Percentiles rank a stretch among this genome's conserved stretches.
Conservation (phyloP, 108 stramenopile species). For the Stephanodiscus minutulus region DNA sequence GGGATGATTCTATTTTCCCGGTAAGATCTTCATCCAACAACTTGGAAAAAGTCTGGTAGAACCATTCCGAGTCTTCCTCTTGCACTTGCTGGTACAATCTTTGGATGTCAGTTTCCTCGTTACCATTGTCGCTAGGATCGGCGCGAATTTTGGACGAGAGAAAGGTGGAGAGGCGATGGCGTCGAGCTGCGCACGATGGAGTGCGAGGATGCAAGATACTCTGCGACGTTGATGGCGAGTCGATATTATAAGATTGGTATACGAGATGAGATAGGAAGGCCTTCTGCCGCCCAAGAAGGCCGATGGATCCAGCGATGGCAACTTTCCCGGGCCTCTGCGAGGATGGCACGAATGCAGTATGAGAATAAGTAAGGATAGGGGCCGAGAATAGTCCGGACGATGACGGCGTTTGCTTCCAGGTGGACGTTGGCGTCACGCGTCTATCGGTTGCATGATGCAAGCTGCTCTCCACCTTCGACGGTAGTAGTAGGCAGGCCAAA, state of each 20-base stretch:
- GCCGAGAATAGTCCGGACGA: neutral
- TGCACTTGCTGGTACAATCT: slow-evolving; percentile 47
- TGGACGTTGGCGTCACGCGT: neutral
- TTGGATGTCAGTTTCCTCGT: slow-evolving; percentile 26
- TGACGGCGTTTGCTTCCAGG: neutral
- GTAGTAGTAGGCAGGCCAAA: neutral
- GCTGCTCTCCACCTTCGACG: neutral
- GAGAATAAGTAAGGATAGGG: neutral
- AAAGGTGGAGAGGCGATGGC: neutral
- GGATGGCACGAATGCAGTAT: slow-evolving; percentile 3
- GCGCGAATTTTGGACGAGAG: neutral
- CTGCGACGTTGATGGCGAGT: neutral
- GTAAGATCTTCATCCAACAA: slow-evolving; percentile 26
- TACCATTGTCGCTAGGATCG: slow-evolving; percentile 1
- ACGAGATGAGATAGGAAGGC: slow-evolving; percentile 1
- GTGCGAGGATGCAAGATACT: neutral
- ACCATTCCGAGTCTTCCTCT: slow-evolving; percentile 56
- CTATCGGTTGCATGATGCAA: neutral
- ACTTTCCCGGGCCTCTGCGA: neutral
- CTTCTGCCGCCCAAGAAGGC: neutral
- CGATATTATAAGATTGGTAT: neutral
- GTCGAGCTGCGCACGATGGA: neutral
- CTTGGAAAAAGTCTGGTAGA: slow-evolving; percentile 31
- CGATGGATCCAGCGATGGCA: neutral
- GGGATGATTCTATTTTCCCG: slow-evolving; percentile 7